Base-by-base conservation (phyloP, 371 early-diverging fungal genomes). In the Rhizopus delemar region DNA sequence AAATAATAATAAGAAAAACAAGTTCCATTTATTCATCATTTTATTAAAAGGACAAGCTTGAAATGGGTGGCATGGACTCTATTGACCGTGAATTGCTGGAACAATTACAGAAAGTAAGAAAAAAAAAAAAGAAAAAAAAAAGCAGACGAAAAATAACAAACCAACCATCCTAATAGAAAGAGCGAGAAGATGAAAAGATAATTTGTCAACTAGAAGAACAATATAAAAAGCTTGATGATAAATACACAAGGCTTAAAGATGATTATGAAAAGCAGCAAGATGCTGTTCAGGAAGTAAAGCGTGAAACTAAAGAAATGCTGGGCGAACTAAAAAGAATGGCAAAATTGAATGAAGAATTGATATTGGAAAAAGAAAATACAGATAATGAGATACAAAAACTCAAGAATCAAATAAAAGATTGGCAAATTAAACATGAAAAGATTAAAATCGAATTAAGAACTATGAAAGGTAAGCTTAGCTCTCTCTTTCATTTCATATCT, bases 201-300 rank as follows among this genome's bases (percentile, higher is more conserved):
- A 54, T 68, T 3, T 11, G 12, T 9, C 56, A 56, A 49, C 50
- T 67, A 41, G 59, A 67, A 48, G 59, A 67, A 6, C 55, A 67
- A 41, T 62, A 68, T 34, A 46, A 60, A 32, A 55, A 48, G 33
- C 5, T 68, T 33, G 52, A 60, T n/a, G 74, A 80, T 13, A 71
- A 76, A 43, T 74, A 74, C 32, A 51, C 70, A 46, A 53, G 67
- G 51, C 51, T 90, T 53, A 81, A 89, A 34, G 86, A 83, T 39
- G 89, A 90, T 38, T 85, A 85, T 62, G 78, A 76, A 46, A 77
- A 86, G 45, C 68, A 68, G 16, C 60, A 68, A 38, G 70, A 89
- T 82, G 86, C 86, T 58, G 87, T 89, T 3, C 80, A 80, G 33
- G 86, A 88, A 59, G 89, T 92, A 35, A 80, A 90, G 46, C 72